These are phyloP conservation scores for Ensete ventricosum DNA, from an alignment of 176 grass and related monocot species.

Conservation along the genomic window DNA sequence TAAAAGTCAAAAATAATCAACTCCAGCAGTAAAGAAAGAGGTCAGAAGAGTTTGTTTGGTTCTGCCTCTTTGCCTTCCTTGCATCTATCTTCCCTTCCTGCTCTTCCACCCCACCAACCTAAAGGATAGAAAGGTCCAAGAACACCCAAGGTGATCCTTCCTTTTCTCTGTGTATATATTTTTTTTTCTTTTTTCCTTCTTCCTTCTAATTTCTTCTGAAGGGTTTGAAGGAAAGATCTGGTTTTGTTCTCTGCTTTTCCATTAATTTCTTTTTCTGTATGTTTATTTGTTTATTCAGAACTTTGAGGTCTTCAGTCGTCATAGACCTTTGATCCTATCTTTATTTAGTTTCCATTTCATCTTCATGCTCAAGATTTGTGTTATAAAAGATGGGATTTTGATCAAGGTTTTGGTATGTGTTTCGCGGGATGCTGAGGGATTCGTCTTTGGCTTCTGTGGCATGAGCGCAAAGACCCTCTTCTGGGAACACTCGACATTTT, in stretches of 20 bases:
- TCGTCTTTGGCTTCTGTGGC: neutral
- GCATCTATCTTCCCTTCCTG: neutral
- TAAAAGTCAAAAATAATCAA: neutral
- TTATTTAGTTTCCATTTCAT: neutral
- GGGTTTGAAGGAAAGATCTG: neutral
- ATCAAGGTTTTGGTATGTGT: neutral
- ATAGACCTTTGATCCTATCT: neutral
- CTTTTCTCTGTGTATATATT: neutral
- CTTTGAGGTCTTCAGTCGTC: neutral
- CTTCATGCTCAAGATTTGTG: neutral
- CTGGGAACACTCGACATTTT: neutral
- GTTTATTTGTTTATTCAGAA: neutral
- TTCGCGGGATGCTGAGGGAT: neutral
- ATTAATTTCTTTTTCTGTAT: neutral
- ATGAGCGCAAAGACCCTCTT: neutral
- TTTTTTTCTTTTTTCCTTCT: neutral
- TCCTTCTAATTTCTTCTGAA: neutral
- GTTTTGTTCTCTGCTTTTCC: neutral
- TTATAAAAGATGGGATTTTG: neutral
- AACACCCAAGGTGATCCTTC: neutral
- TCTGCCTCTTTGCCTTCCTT: neutral
- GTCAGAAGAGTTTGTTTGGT: neutral
- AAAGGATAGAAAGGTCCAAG: neutral
- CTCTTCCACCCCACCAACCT: neutral
- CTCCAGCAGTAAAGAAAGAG: neutral